phyloP scores from a whole-genome alignment of 306 rosid species.

The Clitoria ternatea region DNA sequence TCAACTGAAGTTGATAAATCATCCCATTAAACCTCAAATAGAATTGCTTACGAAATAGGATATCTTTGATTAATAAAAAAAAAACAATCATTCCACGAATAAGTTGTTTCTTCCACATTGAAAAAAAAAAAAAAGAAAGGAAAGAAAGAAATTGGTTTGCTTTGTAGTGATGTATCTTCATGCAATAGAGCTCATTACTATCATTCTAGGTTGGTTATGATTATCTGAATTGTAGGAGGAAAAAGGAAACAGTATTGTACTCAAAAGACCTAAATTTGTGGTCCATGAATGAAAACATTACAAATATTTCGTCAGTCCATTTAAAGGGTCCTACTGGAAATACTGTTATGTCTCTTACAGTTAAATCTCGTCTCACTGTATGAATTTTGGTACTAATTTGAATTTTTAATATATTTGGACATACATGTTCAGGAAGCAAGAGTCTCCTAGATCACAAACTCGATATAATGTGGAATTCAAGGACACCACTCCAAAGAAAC shows the following conservation, averaged over 20 bases:
- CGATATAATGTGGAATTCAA: constrained; percentile 42
- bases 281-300: not conserved
- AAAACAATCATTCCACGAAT: too few species aligned
- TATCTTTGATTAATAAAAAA: too few species aligned
- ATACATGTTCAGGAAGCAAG: constrained; percentile 52
- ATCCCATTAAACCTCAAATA: not conserved
- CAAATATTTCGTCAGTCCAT: constrained; percentile 1
- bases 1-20: not conserved
- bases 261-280: not conserved
- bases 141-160: constrained; percentile 3
- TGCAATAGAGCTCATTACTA: not conserved
- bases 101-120: not conserved
- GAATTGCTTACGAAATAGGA: not conserved
- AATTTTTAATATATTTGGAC: constrained; percentile 15
- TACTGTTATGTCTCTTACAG: not conserved
- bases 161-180: constrained; percentile 1
- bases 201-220: not conserved
- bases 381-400: not conserved
- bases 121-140: too few species aligned
- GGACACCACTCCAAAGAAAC: constrained; percentile 80
- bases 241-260: constrained; percentile 2
- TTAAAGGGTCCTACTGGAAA: not conserved
- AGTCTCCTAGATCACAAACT: constrained; percentile 60
- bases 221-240: constrained; percentile 5
- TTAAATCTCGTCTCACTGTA: not conserved